A percentile compares a stretch with the other conserved stretches of the same genome.
phyloP scores from a whole-genome alignment of 805 yeast species.

The Suhomyces vadensis region DNA sequence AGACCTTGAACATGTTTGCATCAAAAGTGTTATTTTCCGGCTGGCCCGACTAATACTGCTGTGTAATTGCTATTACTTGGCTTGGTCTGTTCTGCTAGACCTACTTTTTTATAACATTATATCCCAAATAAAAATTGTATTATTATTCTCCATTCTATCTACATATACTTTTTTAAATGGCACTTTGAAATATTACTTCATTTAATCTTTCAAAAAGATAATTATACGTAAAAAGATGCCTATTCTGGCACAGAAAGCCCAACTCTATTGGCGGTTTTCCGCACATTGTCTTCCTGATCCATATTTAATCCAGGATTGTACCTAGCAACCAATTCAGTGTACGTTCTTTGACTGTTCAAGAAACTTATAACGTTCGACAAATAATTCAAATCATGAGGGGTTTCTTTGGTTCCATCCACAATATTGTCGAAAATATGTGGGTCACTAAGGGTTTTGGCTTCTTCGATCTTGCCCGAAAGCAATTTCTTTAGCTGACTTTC shows the following conservation, averaged over 20 bases:
- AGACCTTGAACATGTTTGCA: too few relatives aligned
- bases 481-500: constrained; percentile 24
- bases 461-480: constrained; percentile 10
- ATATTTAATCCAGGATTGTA: constrained; percentile 83
- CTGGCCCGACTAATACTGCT: background rate
- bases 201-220: too few relatives aligned
- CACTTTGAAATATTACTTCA: too few relatives aligned
- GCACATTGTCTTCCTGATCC: constrained; percentile 75
- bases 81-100: too few relatives aligned
- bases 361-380: constrained; percentile 62
- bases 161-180: too few relatives aligned
- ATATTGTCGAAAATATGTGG: background rate
- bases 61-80: too few relatives aligned
- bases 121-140: background rate
- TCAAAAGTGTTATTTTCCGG: background rate
- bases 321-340: constrained; percentile 75
- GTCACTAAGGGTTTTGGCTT: constrained; percentile 8
- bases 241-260: constrained; percentile 57
- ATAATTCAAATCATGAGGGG: constrained; percentile 31
- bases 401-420: constrained; percentile 16
- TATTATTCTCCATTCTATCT: too few relatives aligned
- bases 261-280: constrained; percentile 82
- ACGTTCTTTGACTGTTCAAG: constrained; percentile 70
- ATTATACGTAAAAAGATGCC: constrained; percentile 4
- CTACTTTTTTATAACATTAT: too few relatives aligned